Evolutionary conservation across 805 yeast genomes (phyloP).

Genomic region (Barnettozyma salicaria): DNA sequence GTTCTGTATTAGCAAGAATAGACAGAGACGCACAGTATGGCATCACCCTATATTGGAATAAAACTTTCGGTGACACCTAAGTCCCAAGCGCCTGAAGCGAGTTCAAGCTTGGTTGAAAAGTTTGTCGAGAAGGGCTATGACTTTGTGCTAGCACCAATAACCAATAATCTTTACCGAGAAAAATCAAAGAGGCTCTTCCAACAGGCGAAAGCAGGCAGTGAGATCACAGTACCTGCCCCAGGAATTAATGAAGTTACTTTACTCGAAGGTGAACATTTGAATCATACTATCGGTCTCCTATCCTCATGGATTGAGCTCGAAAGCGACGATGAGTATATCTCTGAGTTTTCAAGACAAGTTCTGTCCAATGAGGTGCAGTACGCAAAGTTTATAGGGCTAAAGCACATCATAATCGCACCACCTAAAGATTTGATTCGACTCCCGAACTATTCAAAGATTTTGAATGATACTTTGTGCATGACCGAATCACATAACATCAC

Average conservation of each 20-base stretch:
- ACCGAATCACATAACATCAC: constrained; percentile 24
- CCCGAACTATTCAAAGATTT: constrained; percentile 42
- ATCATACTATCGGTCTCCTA: constrained; percentile 46
- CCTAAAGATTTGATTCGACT: constrained; percentile 52
- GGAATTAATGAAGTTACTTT: constrained; percentile 36
- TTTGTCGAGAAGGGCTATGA: constrained; percentile 41
- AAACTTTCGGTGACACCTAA: constrained; percentile 37
- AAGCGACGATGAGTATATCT: constrained; percentile 40
- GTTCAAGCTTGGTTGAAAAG: constrained; percentile 24
- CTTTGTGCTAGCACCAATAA: constrained; percentile 46
- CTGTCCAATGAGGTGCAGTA: constrained; percentile 51
- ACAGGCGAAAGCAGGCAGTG: constrained; percentile 22
- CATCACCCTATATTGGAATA: constrained; percentile 35
- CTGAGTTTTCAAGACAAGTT: constrained; percentile 52
- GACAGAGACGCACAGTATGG: constrained; percentile 7
- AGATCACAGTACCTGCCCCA: constrained; percentile 36
- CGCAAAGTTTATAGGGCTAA: constrained; percentile 53
- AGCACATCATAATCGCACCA: constrained; percentile 53
- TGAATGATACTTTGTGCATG: constrained; percentile 30
- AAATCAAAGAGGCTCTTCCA: constrained; percentile 36
- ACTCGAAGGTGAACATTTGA: constrained; percentile 36
- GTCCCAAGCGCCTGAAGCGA: constrained; percentile 28
- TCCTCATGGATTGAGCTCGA: constrained; percentile 71
- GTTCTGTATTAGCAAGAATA: no score
- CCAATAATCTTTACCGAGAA: constrained; percentile 45